These are phyloP conservation scores for Mycena latifolia DNA, from an alignment of 768 basidiomycete genomes.

Conservation along the genomic window DNA sequence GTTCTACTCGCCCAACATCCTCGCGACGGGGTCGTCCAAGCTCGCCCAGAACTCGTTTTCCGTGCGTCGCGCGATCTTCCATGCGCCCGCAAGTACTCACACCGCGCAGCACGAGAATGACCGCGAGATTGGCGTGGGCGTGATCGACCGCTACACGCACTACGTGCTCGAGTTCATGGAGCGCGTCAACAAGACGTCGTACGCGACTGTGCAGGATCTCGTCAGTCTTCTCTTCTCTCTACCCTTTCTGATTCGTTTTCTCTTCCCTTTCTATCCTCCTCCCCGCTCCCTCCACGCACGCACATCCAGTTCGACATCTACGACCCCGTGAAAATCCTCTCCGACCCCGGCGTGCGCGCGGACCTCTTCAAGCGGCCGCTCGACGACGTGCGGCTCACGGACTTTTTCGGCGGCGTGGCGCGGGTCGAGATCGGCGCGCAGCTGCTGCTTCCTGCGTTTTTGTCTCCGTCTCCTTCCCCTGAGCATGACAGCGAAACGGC, in stretches of 20 bases:
- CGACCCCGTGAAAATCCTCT: slow-evolving; percentile 79
- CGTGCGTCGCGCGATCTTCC: slow-evolving; percentile 51
- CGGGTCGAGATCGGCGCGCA: slow-evolving; percentile 79
- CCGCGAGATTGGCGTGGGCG: slow-evolving; percentile 93
- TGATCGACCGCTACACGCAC: slow-evolving; percentile 96
- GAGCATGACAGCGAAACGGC: no score
- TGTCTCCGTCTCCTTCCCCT: no score
- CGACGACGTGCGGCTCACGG: slow-evolving; percentile 75
- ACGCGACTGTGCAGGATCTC: slow-evolving; percentile 83
- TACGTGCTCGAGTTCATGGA: slow-evolving; percentile 93
- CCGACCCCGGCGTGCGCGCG: slow-evolving; percentile 90
- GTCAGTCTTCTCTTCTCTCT: slow-evolving; percentile 57
- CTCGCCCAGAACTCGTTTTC: slow-evolving; percentile 95
- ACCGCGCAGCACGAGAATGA: slow-evolving; percentile 90
- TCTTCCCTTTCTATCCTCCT: background rate
- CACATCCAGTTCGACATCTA: slow-evolving; percentile 91
- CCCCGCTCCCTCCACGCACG: background rate
- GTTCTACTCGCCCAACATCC: slow-evolving; percentile 92
- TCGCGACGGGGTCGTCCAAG: slow-evolving; percentile 89
- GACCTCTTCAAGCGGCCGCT: slow-evolving; percentile 82
- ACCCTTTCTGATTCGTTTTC: background rate
- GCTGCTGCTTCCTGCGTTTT: no score
- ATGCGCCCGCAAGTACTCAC: background rate
- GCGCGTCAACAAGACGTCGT: slow-evolving; percentile 90
- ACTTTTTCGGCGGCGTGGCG: slow-evolving; percentile 91